Conservation (phyloP, 108 stramenopile species). For the Cylindrotheca fusiformis region DNA sequence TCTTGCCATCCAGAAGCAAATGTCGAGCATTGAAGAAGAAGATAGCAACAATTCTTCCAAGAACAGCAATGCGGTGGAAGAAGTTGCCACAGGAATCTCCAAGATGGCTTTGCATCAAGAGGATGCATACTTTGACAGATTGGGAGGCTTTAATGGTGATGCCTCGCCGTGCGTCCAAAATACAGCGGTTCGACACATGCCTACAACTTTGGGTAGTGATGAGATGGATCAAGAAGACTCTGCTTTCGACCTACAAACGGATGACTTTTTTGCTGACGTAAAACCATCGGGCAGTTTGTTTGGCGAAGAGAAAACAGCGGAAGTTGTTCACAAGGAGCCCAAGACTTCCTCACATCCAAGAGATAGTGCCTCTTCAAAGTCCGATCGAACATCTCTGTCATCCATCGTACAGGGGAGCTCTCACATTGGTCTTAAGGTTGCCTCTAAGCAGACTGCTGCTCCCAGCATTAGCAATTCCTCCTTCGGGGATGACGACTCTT, state of each 20-base stretch:
- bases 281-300: conserved; percentile 5
- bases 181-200: conserved; percentile 4
- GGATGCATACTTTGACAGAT: conserved; percentile 28
- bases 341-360: not conserved
- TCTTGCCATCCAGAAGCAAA: not conserved
- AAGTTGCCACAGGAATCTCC: not conserved
- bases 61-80: not conserved
- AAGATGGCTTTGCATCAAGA: conserved; percentile 29
- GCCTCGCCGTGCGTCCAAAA: conserved; percentile 24
- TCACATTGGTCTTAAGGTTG: conserved; percentile 5
- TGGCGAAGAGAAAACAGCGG: not conserved
- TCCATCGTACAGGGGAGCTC: no score
- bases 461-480: not conserved
- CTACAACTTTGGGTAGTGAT: conserved; percentile 10
- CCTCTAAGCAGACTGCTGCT: not conserved
- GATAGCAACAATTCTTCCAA: not conserved
- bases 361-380: not conserved
- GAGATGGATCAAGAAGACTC: conserved; percentile 2
- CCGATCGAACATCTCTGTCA: no score
- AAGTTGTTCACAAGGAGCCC: not conserved
- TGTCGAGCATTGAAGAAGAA: not conserved
- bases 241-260: not conserved
- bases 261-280: conserved; percentile 18
- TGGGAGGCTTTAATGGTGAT: conserved; percentile 10
- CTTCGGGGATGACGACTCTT: conserved; percentile 11